Percentiles rank a stretch among this genome's conserved stretches.
phyloP scores from a whole-genome alignment of 768 basidiomycete genomes.

The Suillus spraguei region DNA sequence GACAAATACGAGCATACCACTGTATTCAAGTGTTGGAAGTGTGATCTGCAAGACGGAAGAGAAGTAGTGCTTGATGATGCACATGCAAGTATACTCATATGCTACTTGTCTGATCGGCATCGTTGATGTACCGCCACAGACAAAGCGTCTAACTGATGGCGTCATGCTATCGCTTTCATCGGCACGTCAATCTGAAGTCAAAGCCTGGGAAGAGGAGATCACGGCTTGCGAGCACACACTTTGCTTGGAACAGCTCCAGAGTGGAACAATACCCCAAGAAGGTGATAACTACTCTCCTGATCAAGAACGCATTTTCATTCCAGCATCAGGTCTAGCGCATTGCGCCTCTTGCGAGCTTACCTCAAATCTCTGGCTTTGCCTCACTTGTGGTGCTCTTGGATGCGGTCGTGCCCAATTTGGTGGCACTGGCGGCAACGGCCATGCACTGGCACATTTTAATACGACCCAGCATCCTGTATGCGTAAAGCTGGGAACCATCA shows the following conservation, averaged over 20 bases:
- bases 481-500: conserved; percentile 96
- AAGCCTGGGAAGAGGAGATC: conserved; percentile 98
- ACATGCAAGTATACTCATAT: conserved; percentile 29
- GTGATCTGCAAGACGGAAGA: conserved; percentile 52
- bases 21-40: conserved; percentile 75
- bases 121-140: conserved; percentile 33
- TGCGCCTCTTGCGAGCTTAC: conserved; percentile 85
- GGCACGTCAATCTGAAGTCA: conserved; percentile 90
- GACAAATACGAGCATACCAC: conserved; percentile 81
- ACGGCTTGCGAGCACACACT: conserved; percentile 80
- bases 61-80: conserved; percentile 42
- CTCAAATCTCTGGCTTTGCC: conserved; percentile 93
- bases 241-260: conserved; percentile 48
- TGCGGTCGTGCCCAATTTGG: conserved; percentile 90
- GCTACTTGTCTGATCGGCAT: neutral
- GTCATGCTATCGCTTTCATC: conserved; percentile 86
- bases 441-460: conserved; percentile 80
- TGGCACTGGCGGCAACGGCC: conserved; percentile 83
- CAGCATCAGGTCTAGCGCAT: conserved; percentile 66
- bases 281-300: conserved; percentile 17
- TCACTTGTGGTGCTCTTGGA: conserved; percentile 87
- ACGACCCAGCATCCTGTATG: conserved; percentile 75
- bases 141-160: conserved; percentile 58
- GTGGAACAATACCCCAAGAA: conserved; percentile 28
- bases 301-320: neutral